Evolutionary conservation across 2,329 filamentous ascomycete species (phyloP), one percentile per base, ranked within the genome.

Genomic region (Nannizziopsis arthrosporioides): DNA sequence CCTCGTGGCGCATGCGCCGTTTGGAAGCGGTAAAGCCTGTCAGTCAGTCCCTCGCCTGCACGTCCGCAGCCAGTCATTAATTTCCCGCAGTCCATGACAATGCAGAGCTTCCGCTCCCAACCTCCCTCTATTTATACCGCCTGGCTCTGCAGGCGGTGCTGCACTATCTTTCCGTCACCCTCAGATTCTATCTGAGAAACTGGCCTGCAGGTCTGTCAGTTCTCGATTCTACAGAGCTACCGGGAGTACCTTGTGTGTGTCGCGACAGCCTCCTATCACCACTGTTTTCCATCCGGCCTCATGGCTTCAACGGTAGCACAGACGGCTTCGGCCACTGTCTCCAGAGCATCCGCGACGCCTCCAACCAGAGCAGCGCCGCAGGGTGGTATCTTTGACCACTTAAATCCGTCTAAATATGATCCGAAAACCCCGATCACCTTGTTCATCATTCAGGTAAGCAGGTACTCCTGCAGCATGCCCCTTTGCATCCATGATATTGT

Each of bases 381-480:
- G 61, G 80, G 73, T 44, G 85, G 85, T 53, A 76, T 90, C 51
- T 70, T 90, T 38, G 83, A 87, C 54, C 80, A 81, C 38, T 68
- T 76, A 45, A 80, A 86, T 54, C 85, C 85, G 1, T 73, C 82
- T 27, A 61, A 74, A 27, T 87, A 83, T 66, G 78, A 83, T 56
- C 59, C 81, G 9, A 82, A 77, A 49, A 82, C 87, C 55, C 85
- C 84, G 5, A 81, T 89, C 53, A 77, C 79, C 40, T 65, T 85
- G 41, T 87, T 89, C 65, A 85, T 88, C 58, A 82, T 88, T 42
- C 83, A 83, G 74, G 80, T 78, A 68, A 31, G 61, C 18, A 19
- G 22, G n/a, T 48, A 17, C 3, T 19, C 10, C 17, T 38, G 10
- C 42, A 7, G 27, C 27, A 14, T n/a, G n/a, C 22, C 22, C 5